Percentiles rank a stretch among this genome's conserved stretches.
phyloP scores from a whole-genome alignment of 108 stramenopile species.

The Bacterosira constricta region DNA sequence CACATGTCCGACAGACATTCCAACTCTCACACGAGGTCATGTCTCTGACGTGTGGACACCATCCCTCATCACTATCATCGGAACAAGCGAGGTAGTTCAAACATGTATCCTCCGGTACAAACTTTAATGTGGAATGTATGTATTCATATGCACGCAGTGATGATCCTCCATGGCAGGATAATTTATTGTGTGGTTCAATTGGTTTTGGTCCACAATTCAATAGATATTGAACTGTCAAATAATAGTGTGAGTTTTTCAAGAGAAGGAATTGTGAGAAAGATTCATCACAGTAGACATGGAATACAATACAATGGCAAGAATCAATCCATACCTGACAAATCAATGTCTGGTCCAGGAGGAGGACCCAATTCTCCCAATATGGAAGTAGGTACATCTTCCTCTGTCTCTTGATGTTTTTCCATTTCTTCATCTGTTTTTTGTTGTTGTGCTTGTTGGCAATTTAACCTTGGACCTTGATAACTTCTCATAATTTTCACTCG shows the following conservation, averaged over 20 bases:
- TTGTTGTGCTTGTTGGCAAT: background rate
- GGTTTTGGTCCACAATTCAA: conserved; percentile 51
- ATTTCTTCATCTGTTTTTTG: background rate
- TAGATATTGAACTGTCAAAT: conserved; percentile 43
- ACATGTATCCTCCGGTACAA: conserved; percentile 83
- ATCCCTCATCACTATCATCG: conserved; percentile 73
- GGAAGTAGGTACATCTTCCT: background rate
- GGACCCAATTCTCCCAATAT: conserved; percentile 34
- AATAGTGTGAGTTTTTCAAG: no score
- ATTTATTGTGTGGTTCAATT: background rate
- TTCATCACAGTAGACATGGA: no score
- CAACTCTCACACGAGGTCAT: conserved; percentile 70
- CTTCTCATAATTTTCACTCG: conserved; percentile 77
- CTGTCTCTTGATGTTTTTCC: background rate
- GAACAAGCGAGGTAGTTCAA: conserved; percentile 85
- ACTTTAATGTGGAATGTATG: conserved; percentile 48
- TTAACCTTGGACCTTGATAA: conserved; percentile 11
- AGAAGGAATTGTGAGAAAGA: no score
- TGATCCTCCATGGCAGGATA: conserved; percentile 75
- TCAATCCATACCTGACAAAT: conserved; percentile 4
- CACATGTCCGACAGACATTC: conserved; percentile 84
- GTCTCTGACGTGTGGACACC: conserved; percentile 61
- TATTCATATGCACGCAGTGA: conserved; percentile 68
- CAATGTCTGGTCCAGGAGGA: conserved; percentile 43
- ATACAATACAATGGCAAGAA: no score